Percentiles rank a stretch among this genome's conserved stretches.
Conservation (phyloP, 2,329 filamentous ascomycete species). For the Fusarium nisikadoi region DNA sequence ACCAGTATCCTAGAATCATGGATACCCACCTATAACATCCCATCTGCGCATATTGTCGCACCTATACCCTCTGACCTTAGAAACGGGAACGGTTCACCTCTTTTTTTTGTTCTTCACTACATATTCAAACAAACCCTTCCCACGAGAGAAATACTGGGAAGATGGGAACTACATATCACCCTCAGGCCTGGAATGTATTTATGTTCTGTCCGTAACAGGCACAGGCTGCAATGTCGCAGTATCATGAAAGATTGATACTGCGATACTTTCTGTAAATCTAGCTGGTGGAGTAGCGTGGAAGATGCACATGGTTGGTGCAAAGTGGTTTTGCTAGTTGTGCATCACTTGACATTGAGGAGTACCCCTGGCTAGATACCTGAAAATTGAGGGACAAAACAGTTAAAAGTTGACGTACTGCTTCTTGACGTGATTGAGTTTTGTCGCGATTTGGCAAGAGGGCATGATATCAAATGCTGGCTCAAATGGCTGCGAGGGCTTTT, state of each 20-base stretch:
- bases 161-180: slow-evolving; percentile 39
- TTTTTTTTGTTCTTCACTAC: slow-evolving; percentile 40
- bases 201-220: slow-evolving; percentile 24
- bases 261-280: slow-evolving; percentile 44
- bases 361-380: slow-evolving; percentile 41
- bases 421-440: neutral
- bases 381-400: slow-evolving; percentile 46
- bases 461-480: neutral
- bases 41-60: slow-evolving; percentile 42
- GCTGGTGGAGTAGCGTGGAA: slow-evolving; percentile 31
- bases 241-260: slow-evolving; percentile 40
- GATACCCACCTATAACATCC: slow-evolving; percentile 35
- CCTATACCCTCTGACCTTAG: slow-evolving; percentile 42
- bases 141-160: slow-evolving; percentile 21
- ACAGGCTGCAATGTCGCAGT: slow-evolving; percentile 38
- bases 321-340: slow-evolving; percentile 41
- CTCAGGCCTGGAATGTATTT: slow-evolving; percentile 36
- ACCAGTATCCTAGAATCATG: slow-evolving; percentile 38
- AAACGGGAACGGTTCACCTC: slow-evolving; percentile 26
- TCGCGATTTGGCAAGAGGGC: neutral
- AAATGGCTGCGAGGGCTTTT: too few species aligned
- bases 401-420: slow-evolving; percentile 40
- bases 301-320: slow-evolving; percentile 30
- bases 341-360: slow-evolving; percentile 30
- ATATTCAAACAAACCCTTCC: slow-evolving; percentile 37